These are phyloP conservation scores for Globisporangium orthogonon DNA, from an alignment of 352 stramenopile species.

Conservation along the genomic window DNA sequence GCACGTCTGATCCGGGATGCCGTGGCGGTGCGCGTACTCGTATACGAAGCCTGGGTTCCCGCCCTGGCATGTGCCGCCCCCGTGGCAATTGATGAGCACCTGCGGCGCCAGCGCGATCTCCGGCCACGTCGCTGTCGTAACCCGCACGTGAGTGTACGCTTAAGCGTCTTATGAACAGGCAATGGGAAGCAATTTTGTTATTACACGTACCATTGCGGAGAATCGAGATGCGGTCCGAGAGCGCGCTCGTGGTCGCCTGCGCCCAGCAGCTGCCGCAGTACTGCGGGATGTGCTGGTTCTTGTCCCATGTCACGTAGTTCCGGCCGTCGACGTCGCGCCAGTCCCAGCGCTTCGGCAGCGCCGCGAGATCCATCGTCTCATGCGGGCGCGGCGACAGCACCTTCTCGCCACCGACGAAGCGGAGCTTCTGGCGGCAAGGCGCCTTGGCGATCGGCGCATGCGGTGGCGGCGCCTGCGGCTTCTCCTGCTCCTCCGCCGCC, in stretches of 20 bases:
- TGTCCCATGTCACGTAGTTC: constrained; percentile 95
- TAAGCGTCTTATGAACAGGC: not conserved
- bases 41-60: constrained; percentile 81
- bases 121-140: constrained; percentile 51
- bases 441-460: constrained; percentile 8
- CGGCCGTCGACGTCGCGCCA: constrained; percentile 93
- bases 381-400: constrained; percentile 69
- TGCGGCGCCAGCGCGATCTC: constrained; percentile 77
- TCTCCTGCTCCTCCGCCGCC: constrained; percentile 16
- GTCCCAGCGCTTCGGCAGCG: constrained; percentile 92
- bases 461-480: constrained; percentile 12
- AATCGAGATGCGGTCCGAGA: constrained; percentile 91
- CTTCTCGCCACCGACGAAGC: constrained; percentile 57
- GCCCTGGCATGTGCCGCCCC: constrained; percentile 68
- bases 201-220: constrained; percentile 66
- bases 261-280: constrained; percentile 93
- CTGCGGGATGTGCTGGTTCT: constrained; percentile 98
- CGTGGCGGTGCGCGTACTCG: constrained; percentile 82
- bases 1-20: constrained; percentile 91
- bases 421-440: constrained; percentile 55
- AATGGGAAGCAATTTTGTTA: too few relatives aligned
- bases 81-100: constrained; percentile 83
- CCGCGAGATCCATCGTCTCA: constrained; percentile 60
- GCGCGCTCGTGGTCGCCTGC: constrained; percentile 80
- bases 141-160: constrained; percentile 4